A percentile compares a stretch with the other conserved stretches of the same genome.
These are phyloP conservation scores for Pythium graminicola DNA, from an alignment of 352 stramenopile genomes.

Conservation along the genomic window DNA sequence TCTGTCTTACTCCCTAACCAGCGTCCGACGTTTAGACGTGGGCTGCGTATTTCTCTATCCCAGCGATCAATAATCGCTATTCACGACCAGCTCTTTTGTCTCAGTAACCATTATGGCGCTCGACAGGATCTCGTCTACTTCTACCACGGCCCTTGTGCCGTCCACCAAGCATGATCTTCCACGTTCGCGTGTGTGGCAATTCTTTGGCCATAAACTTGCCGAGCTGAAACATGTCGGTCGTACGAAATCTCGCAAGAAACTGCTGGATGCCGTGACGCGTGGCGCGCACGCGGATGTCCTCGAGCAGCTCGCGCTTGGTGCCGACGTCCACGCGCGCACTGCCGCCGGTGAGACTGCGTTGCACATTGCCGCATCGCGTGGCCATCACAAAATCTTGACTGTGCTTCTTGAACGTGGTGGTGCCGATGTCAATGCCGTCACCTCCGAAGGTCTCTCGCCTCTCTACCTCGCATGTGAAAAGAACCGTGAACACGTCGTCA, in stretches of 20 bases:
- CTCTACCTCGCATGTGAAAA: slow-evolving; percentile 58
- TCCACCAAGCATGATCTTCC: slow-evolving; percentile 20
- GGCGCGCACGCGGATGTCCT: slow-evolving; percentile 51
- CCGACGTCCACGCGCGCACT: slow-evolving; percentile 45
- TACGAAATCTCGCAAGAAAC: slow-evolving; percentile 46
- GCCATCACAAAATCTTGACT: slow-evolving; percentile 53
- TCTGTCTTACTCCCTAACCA: slow-evolving; percentile 14
- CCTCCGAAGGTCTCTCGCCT: slow-evolving; percentile 43
- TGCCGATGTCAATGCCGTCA: slow-evolving; percentile 47
- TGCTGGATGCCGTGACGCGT: slow-evolving; percentile 54
- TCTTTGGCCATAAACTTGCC: slow-evolving; percentile 67
- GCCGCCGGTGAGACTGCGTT: slow-evolving; percentile 47
- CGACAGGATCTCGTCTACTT: slow-evolving; percentile 7
- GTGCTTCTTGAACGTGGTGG: slow-evolving; percentile 65
- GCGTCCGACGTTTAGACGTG: slow-evolving; percentile 1
- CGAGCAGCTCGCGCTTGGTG: slow-evolving; percentile 52
- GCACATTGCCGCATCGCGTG: slow-evolving; percentile 49
- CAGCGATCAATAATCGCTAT: slow-evolving; percentile 6
- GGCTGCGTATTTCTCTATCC: slow-evolving; percentile 1
- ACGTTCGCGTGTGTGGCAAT: slow-evolving; percentile 57
- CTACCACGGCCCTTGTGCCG: slow-evolving; percentile 42
- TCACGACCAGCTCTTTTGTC: background rate
- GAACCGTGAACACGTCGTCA: slow-evolving; percentile 45
- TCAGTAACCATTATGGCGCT: slow-evolving; percentile 10
- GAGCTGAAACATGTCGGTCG: slow-evolving; percentile 46